Evolutionary conservation across 2,329 filamentous ascomycete species (phyloP), one percentile per base, ranked within the genome.

Genomic region (Macroventuria anomochaeta): DNA sequence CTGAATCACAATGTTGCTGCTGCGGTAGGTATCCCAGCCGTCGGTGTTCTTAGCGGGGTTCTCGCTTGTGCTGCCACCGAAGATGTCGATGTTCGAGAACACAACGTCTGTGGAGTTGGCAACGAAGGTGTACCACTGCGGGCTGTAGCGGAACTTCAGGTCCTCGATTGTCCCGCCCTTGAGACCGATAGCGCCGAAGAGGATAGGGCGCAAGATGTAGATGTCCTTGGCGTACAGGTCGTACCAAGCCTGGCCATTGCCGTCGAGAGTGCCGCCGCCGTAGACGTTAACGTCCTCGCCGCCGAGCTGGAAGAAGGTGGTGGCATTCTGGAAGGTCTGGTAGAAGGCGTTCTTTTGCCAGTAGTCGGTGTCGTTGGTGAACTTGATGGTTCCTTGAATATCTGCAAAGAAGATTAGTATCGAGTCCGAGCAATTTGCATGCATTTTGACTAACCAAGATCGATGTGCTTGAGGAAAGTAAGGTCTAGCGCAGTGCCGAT

Each of bases 221-320:
- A 81, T 79, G 53, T 87, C 75, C 25, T 77, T 65, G 2, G 84
- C 83, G 59, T 85, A 88, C 20, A 83, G 73, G 58, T 88, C 83
- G 63, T 88, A 88, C 83, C 86, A 87, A 1, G 80, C 79, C 63
- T 88, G 84, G 0, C 85, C 85, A 51, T 85, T 86, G 13, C 88
- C 87, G 63, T 89, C 81, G 7, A 88, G 71, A 8, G 79, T 84
- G 36, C 85, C 84, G 13, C 83, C 84, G 0, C 87, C 88, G 56
- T 88, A 90, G 38, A 90, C 80, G 53, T 88, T 86, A 10, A 90
- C 83, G 71, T 84, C 85, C 17, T 81, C 76, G 25, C 87, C 87
- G 33, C 87, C 86, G 31, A 88, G 79, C 66, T 85, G 81, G 79
- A 86, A 89, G 77, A 89, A 88, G 1, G 84, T 84, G 0, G 84